These are phyloP conservation scores for Barnettozyma salicaria DNA, from an alignment of 805 yeast genomes.

Conservation along the genomic window DNA sequence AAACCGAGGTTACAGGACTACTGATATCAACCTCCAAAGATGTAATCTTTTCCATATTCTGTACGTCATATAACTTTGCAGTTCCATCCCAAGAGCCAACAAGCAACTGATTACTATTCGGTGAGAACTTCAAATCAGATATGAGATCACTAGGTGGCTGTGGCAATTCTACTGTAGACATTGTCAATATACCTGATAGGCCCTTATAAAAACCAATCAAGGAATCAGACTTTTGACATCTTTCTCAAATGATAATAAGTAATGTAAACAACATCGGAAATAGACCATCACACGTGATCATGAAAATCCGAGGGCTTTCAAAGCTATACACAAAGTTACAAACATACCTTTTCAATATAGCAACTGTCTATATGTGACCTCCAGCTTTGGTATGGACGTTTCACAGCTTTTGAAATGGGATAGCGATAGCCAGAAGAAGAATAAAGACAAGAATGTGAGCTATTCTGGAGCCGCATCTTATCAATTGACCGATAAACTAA, in stretches of 20 bases:
- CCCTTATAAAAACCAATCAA: too few relatives aligned
- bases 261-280: not conserved
- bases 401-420: constrained; percentile 28
- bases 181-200: too few relatives aligned
- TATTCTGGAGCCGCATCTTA: not conserved
- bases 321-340: not conserved
- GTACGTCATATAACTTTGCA: constrained; percentile 38
- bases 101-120: constrained; percentile 33
- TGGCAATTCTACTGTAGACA: constrained; percentile 15
- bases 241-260: too few relatives aligned
- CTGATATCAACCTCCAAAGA: constrained; percentile 20
- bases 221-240: too few relatives aligned
- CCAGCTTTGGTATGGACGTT: constrained; percentile 24
- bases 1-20: constrained; percentile 17
- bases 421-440: constrained; percentile 8
- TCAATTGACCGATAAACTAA: constrained; percentile 56
- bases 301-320: too few relatives aligned
- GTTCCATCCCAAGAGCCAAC: constrained; percentile 56
- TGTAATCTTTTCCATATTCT: constrained; percentile 21
- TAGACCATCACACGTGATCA: not conserved
- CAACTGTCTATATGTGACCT: too few relatives aligned
- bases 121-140: constrained; percentile 38
- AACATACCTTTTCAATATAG: not conserved
- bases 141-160: constrained; percentile 35
- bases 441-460: constrained; percentile 5